A percentile compares a stretch with the other conserved stretches of the same genome.
These are phyloP conservation scores for Sporothrix brunneoviolacea DNA, from an alignment of 2,329 filamentous ascomycete genomes.

Conservation along the genomic window DNA sequence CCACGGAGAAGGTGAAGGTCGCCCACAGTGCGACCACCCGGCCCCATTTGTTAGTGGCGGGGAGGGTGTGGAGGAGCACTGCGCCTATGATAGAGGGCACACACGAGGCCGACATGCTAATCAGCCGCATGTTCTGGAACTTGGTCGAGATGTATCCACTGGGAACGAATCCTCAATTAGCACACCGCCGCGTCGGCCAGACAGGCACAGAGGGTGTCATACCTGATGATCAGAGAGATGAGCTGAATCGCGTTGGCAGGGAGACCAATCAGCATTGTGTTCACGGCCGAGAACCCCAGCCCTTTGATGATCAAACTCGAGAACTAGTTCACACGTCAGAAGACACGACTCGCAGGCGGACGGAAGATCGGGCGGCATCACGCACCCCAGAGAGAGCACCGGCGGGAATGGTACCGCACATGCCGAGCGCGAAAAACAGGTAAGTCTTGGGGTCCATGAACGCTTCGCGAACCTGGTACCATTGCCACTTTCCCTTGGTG, in stretches of 20 bases:
- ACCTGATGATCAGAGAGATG: conserved; percentile 46
- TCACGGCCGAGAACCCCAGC: conserved; percentile 50
- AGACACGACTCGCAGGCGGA: no score
- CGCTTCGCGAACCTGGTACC: conserved; percentile 26
- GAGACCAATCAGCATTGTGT: conserved; percentile 54
- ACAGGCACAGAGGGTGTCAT: no score
- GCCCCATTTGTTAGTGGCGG: conserved; percentile 19
- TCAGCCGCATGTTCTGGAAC: conserved; percentile 36
- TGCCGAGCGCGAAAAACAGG: conserved; percentile 23
- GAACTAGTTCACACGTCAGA: conserved; percentile 26
- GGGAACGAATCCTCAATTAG: conserved; percentile 14
- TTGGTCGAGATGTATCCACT: conserved; percentile 37
- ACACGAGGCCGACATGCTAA: conserved; percentile 32
- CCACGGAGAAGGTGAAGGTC: conserved; percentile 51
- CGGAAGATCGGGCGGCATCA: background rate
- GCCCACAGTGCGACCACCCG: conserved; percentile 42
- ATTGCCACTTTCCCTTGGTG: conserved; percentile 25
- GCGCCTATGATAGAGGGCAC: conserved; percentile 33
- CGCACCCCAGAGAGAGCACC: conserved; percentile 41
- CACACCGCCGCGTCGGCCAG: no score
- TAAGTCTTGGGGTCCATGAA: conserved; percentile 27
- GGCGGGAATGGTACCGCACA: conserved; percentile 25
- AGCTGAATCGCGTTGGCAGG: conserved; percentile 55
- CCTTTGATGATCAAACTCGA: conserved; percentile 45
- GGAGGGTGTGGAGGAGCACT: conserved; percentile 41